Percentiles rank a stretch among this genome's conserved stretches.
Evolutionary conservation across 2,329 filamentous ascomycete species (phyloP).

Genomic region (Penicillium sp.): DNA sequence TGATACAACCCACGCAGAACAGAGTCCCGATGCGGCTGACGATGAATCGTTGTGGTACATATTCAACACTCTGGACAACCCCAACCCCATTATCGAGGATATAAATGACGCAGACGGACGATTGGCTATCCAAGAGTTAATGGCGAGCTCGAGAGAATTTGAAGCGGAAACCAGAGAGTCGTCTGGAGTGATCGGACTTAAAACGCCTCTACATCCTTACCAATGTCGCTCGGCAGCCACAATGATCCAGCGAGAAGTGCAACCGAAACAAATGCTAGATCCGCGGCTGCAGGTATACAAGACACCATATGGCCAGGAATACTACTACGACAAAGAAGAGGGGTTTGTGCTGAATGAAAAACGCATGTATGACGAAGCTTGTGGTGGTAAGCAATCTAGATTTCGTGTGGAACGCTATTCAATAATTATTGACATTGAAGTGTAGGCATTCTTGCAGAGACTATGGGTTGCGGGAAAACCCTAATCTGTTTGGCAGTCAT

Average conservation of each 20-base stretch:
- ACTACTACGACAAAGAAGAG: slow-evolving; percentile 67
- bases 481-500: slow-evolving; percentile 77
- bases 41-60: slow-evolving; percentile 49
- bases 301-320: slow-evolving; percentile 60
- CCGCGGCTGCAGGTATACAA: slow-evolving; percentile 61
- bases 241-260: slow-evolving; percentile 78
- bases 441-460: slow-evolving; percentile 43
- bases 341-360: slow-evolving; percentile 62
- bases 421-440: neutral
- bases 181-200: slow-evolving; percentile 32
- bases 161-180: slow-evolving; percentile 15
- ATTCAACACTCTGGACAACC: slow-evolving; percentile 46
- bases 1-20: slow-evolving; percentile 5
- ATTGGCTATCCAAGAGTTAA: slow-evolving; percentile 34
- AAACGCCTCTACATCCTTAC: slow-evolving; percentile 68
- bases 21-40: slow-evolving; percentile 21
- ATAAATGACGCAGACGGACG: slow-evolving; percentile 31
- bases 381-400: slow-evolving; percentile 56
- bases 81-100: slow-evolving; percentile 27
- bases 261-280: slow-evolving; percentile 63
- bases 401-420: neutral
- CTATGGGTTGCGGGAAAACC: slow-evolving; percentile 70
- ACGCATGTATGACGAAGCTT: slow-evolving; percentile 66
- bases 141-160: slow-evolving; percentile 20
- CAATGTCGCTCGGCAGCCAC: slow-evolving; percentile 74